A percentile compares a stretch with the other conserved stretches of the same genome.
Evolutionary conservation across 371 early-diverging fungal genomes (phyloP).

Genomic region (Apophysomyces trapeziformis): DNA sequence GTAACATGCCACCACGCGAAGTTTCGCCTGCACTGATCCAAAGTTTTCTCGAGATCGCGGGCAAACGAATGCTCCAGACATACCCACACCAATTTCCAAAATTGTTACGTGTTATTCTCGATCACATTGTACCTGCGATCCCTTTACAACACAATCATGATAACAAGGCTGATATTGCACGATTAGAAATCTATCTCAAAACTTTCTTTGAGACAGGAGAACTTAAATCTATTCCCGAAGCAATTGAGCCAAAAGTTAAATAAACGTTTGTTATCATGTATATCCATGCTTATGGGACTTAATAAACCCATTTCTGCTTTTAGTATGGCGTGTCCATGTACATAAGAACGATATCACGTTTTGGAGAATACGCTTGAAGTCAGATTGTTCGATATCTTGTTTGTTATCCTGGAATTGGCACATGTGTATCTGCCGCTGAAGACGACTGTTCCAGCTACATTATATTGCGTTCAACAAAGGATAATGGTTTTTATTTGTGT

Average conservation of each 20-base stretch:
- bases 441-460: too few species aligned
- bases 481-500: too few species aligned
- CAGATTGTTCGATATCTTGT: too few species aligned
- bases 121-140: slow-evolving; percentile 18
- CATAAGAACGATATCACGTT: too few species aligned
- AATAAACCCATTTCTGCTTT: too few species aligned
- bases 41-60: slow-evolving; percentile 67
- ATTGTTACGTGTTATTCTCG: slow-evolving; percentile 31
- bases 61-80: slow-evolving; percentile 26
- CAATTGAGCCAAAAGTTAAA: not conserved
- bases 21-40: slow-evolving; percentile 73
- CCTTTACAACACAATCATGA: slow-evolving; percentile 21
- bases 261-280: too few species aligned
- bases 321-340: too few species aligned
- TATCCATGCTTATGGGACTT: too few species aligned
- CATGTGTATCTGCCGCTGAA: too few species aligned
- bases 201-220: slow-evolving; percentile 3
- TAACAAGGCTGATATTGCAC: slow-evolving; percentile 15
- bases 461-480: too few species aligned
- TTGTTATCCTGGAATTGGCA: too few species aligned
- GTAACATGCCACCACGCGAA: slow-evolving; percentile 74
- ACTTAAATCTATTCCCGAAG: not conserved
- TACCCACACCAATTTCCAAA: slow-evolving; percentile 48
- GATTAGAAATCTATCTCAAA: not conserved
- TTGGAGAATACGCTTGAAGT: too few species aligned